These are phyloP conservation scores for Conidiobolus incongruus DNA, from an alignment of 371 early-diverging fungal species.

Conservation along the genomic window DNA sequence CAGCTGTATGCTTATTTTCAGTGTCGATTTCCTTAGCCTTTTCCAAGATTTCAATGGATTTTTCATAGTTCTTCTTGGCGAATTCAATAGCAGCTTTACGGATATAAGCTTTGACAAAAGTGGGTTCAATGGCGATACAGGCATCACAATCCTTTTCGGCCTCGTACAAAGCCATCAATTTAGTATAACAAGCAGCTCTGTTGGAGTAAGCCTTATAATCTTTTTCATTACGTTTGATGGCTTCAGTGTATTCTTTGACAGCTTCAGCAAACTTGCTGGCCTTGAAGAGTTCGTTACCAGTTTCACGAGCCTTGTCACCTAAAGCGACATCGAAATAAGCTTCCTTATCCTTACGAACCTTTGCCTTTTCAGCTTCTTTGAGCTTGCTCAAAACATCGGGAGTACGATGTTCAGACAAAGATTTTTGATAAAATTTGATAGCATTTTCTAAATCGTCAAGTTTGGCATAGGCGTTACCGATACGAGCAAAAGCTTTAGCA, in stretches of 20 bases:
- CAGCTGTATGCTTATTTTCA: slow-evolving; percentile 58
- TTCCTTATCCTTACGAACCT: slow-evolving; percentile 51
- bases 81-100: slow-evolving; percentile 88
- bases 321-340: slow-evolving; percentile 67
- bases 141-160: slow-evolving; percentile 87
- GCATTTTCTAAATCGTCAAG: slow-evolving; percentile 56
- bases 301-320: slow-evolving; percentile 79
- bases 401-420: slow-evolving; percentile 86
- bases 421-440: slow-evolving; percentile 79
- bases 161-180: slow-evolving; percentile 83
- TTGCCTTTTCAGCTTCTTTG: slow-evolving; percentile 65
- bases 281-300: slow-evolving; percentile 88
- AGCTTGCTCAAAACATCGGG: slow-evolving; percentile 80
- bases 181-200: slow-evolving; percentile 89
- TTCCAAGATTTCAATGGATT: slow-evolving; percentile 62
- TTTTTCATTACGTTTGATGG: slow-evolving; percentile 81
- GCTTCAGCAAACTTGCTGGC: slow-evolving; percentile 67
- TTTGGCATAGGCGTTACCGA: slow-evolving; percentile 74
- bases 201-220: slow-evolving; percentile 86
- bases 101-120: slow-evolving; percentile 75
- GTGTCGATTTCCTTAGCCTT: slow-evolving; percentile 52
- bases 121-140: slow-evolving; percentile 68
- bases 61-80: slow-evolving; percentile 67
- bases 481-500: slow-evolving; percentile 78
- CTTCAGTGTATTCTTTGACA: slow-evolving; percentile 87